Evolutionary conservation across 2,329 filamentous ascomycete species (phyloP).

Genomic region (Colletotrichum karsti): DNA sequence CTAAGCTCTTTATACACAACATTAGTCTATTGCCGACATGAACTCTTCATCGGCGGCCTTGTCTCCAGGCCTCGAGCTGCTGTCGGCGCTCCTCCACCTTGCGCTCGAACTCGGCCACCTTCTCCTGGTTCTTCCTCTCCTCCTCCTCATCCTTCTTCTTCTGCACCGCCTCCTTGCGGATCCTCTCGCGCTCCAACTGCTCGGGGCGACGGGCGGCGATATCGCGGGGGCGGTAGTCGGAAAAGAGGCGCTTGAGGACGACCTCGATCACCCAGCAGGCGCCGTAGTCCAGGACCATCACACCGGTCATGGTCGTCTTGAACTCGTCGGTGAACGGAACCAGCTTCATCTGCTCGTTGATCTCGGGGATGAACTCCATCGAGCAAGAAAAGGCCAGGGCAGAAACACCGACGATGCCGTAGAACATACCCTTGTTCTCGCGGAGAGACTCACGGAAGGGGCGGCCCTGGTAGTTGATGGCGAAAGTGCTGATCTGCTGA

Average conservation of each 20-base stretch:
- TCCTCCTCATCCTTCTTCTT: slow-evolving; percentile 57
- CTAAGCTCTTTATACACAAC: neutral
- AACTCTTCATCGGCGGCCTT: slow-evolving; percentile 40
- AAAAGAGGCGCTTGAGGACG: slow-evolving; percentile 84
- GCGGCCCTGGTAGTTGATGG: slow-evolving; percentile 98
- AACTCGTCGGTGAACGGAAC: slow-evolving; percentile 92
- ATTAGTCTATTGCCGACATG: slow-evolving; percentile 2
- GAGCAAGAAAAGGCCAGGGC: slow-evolving; percentile 93
- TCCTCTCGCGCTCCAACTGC: slow-evolving; percentile 80
- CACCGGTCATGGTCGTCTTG: slow-evolving; percentile 82
- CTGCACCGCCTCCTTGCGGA: slow-evolving; percentile 70
- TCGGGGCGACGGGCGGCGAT: slow-evolving; percentile 89
- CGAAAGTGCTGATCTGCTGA: slow-evolving; percentile 98
- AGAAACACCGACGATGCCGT: slow-evolving; percentile 89
- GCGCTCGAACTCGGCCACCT: slow-evolving; percentile 68
- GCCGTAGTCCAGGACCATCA: slow-evolving; percentile 89
- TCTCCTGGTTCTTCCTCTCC: slow-evolving; percentile 60
- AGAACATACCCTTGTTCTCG: slow-evolving; percentile 98
- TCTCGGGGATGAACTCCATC: slow-evolving; percentile 92
- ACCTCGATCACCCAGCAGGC: slow-evolving; percentile 91
- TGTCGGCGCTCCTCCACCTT: slow-evolving; percentile 61
- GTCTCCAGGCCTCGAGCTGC: slow-evolving; percentile 57
- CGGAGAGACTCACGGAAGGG: slow-evolving; percentile 96
- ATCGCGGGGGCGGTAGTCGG: slow-evolving; percentile 91
- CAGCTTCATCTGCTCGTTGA: slow-evolving; percentile 92